A percentile compares a stretch with the other conserved stretches of the same genome.
Evolutionary conservation across 1,284 basidiomycete genomes (phyloP).

Genomic region (Tylopilus sp.): DNA sequence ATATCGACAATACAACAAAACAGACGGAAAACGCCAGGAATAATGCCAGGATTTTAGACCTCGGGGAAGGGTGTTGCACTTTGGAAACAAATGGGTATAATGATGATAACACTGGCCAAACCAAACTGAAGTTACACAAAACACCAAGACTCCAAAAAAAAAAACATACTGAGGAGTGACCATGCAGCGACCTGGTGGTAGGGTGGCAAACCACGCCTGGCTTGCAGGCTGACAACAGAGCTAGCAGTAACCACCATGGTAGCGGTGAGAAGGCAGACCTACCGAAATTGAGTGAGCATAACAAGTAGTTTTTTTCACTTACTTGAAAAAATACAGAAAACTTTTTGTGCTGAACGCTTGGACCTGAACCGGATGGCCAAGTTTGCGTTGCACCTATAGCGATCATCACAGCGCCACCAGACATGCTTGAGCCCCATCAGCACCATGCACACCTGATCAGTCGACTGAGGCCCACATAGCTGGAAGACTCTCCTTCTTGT

Average conservation of each 20-base stretch:
- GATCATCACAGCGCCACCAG: conserved; percentile 30
- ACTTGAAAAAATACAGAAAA: conserved; percentile 39
- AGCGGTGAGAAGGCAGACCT: conserved; percentile 43
- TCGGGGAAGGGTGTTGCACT: conserved; percentile 36
- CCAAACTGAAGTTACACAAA: conserved; percentile 4
- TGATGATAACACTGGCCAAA: conserved; percentile 48
- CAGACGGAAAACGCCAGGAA: conserved; percentile 74
- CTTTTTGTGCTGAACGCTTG: neutral
- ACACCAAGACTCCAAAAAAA: neutral
- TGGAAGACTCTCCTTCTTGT: conserved; percentile 66
- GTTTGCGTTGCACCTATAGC: conserved; percentile 18
- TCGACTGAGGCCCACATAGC: conserved; percentile 49
- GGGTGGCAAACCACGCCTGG: conserved; percentile 65
- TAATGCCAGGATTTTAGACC: conserved; percentile 52
- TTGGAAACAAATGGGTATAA: conserved; percentile 46
- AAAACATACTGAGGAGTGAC: conserved; percentile 56
- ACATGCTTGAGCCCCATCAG: conserved; percentile 28
- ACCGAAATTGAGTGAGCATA: neutral
- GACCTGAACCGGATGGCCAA: conserved; percentile 3
- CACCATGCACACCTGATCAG: neutral
- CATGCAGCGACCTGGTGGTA: conserved; percentile 65
- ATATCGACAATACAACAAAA: conserved; percentile 80
- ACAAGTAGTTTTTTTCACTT: neutral
- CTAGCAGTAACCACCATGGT: conserved; percentile 52
- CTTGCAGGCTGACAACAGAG: conserved; percentile 59